These are phyloP conservation scores for Cyberlindnera maritima DNA, from an alignment of 805 yeast species.

Conservation along the genomic window DNA sequence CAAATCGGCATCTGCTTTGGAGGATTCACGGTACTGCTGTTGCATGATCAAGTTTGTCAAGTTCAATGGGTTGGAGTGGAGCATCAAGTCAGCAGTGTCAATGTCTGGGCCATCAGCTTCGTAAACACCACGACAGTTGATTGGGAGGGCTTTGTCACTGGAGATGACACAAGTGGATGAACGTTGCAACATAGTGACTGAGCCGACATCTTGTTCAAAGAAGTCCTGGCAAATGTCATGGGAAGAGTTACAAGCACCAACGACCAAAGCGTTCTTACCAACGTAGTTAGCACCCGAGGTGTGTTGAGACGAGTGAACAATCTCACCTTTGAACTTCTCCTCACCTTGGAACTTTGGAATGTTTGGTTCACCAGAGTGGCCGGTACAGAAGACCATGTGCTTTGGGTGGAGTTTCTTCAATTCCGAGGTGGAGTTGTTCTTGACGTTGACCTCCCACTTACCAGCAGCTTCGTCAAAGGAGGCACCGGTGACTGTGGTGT, in stretches of 20 bases:
- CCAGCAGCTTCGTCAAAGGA: conserved; percentile 29
- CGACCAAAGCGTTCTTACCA: conserved; percentile 43
- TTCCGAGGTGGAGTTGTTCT: conserved; percentile 29
- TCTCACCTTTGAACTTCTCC: conserved; percentile 35
- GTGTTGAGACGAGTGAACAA: conserved; percentile 42
- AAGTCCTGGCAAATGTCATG: conserved; percentile 47
- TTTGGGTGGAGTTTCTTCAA: conserved; percentile 30
- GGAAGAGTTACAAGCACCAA: conserved; percentile 45
- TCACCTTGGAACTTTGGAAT: conserved; percentile 39
- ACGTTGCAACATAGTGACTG: conserved; percentile 43
- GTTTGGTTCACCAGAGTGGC: conserved; percentile 45
- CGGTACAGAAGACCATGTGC: conserved; percentile 43
- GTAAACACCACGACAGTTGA: conserved; percentile 33
- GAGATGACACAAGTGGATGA: conserved; percentile 43
- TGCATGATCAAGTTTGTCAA: conserved; percentile 36
- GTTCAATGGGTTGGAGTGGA: conserved; percentile 35
- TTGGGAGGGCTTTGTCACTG: conserved; percentile 32
- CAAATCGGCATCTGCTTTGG: conserved; percentile 32
- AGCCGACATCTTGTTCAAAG: conserved; percentile 39
- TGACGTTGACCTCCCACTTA: conserved; percentile 35
- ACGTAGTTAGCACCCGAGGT: conserved; percentile 38
- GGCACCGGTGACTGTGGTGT: conserved; percentile 32
- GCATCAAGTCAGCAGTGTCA: conserved; percentile 39
- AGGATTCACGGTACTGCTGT: conserved; percentile 35
- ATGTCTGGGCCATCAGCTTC: conserved; percentile 37